Conservation (phyloP, 441 rosid species). For the Pelargonium citronellum region DNA sequence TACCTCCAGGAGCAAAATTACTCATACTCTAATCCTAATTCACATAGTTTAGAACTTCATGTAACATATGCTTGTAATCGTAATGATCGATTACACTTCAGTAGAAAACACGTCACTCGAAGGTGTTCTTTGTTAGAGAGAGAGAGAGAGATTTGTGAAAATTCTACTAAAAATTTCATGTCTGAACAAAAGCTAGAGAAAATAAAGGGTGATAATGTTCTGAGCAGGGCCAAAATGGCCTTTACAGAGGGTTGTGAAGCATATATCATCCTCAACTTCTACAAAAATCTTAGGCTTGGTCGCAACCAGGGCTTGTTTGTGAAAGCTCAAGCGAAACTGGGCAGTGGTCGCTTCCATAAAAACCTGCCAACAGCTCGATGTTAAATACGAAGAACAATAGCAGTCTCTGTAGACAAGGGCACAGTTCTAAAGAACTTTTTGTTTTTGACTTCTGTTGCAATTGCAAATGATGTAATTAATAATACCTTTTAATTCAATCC, state of each 20-base stretch:
- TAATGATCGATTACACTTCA: background rate
- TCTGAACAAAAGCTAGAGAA: background rate
- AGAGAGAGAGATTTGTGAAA: background rate
- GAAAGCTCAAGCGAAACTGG: slow-evolving; percentile 79
- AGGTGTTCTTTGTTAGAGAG: too few relatives aligned
- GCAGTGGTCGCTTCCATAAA: slow-evolving; percentile 88
- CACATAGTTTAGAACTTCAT: background rate
- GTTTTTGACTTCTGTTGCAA: background rate
- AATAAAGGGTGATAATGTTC: background rate
- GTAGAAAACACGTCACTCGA: background rate
- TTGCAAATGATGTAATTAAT: background rate
- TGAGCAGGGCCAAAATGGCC: background rate
- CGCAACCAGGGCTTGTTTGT: slow-evolving; percentile 26
- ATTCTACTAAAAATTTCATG: background rate
- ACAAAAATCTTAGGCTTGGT: slow-evolving; percentile 15
- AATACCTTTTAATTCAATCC: slow-evolving; percentile 75
- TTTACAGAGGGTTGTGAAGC: background rate
- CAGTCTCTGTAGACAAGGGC: background rate
- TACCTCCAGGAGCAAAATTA: slow-evolving; percentile 12
- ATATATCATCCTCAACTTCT: slow-evolving; percentile 7
- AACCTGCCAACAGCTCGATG: slow-evolving; percentile 41
- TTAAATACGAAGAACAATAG: background rate
- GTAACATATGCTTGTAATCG: background rate
- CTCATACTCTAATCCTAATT: background rate
- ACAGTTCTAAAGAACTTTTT: background rate